phyloP scores from a whole-genome alignment of 306 rosid species.

The Lotus japonicus region DNA sequence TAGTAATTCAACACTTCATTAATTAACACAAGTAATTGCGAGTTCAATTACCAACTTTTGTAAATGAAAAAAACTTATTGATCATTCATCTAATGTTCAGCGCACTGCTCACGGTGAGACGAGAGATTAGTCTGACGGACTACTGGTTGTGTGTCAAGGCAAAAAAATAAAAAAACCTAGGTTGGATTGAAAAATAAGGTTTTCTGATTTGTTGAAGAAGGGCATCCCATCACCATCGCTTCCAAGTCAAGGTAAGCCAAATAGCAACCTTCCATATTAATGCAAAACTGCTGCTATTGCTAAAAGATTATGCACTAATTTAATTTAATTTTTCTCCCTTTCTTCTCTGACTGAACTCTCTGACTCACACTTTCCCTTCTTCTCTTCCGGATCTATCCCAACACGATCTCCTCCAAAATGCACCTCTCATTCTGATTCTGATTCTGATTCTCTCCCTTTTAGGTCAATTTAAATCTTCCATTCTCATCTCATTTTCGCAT shows the following conservation, averaged over 20 bases:
- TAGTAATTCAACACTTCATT: too few relatives aligned
- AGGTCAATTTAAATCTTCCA: constrained; percentile 31
- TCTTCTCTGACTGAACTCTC: constrained; percentile 5
- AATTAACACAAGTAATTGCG: too few relatives aligned
- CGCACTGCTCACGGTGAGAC: too few relatives aligned
- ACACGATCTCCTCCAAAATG: constrained; percentile 50
- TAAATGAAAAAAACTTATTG: too few relatives aligned
- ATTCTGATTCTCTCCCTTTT: constrained; percentile 31
- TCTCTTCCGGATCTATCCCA: constrained; percentile 52
- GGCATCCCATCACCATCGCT: constrained; percentile 62
- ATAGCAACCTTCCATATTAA: neutral
- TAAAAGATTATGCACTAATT: constrained; percentile 17
- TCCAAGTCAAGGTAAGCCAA: constrained; percentile 67
- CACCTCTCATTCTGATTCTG: constrained; percentile 26
- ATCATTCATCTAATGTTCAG: too few relatives aligned
- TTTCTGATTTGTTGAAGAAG: constrained; percentile 34
- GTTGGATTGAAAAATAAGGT: constrained; percentile 45
- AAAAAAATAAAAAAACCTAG: too few relatives aligned
- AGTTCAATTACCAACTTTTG: too few relatives aligned
- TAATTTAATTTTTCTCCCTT: too few relatives aligned
- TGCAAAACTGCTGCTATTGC: constrained; percentile 13
- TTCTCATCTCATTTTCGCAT: neutral
- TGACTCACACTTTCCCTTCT: constrained; percentile 7
- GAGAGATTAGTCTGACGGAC: too few relatives aligned
- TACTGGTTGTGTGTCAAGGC: too few relatives aligned